phyloP scores from a whole-genome alignment of 257 asterid genomes.

The Eustoma russellianum region DNA sequence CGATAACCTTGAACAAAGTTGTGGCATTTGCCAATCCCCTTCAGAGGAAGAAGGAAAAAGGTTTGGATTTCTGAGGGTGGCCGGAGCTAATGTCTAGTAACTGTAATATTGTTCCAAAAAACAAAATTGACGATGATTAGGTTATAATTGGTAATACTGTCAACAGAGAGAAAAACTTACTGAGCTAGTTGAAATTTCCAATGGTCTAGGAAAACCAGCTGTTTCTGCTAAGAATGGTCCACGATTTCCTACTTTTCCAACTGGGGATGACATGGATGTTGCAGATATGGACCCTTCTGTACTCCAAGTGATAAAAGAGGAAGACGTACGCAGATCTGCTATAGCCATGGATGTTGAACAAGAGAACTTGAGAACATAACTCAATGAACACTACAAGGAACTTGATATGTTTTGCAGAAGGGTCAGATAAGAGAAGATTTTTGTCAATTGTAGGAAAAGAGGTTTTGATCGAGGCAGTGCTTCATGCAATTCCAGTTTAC shows the following conservation, averaged over 20 bases:
- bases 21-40: slow-evolving; percentile 53
- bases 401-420: slow-evolving; percentile 10
- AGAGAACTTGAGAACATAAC: slow-evolving; percentile 7
- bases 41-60: slow-evolving; percentile 54
- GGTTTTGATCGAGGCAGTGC: too few species aligned
- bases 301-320: slow-evolving; percentile 12
- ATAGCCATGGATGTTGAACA: slow-evolving; percentile 16
- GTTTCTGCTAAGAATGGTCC: slow-evolving; percentile 12
- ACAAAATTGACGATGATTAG: too few species aligned
- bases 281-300: slow-evolving; percentile 12
- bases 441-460: too few species aligned
- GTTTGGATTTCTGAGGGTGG: slow-evolving; percentile 54
- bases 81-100: slow-evolving; percentile 27
- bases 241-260: slow-evolving; percentile 9
- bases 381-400: slow-evolving; percentile 2
- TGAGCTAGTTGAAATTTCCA: slow-evolving; percentile 13
- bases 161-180: slow-evolving; percentile 10
- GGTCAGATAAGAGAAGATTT: too few species aligned
- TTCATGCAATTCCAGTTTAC: too few species aligned
- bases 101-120: slow-evolving; percentile 12
- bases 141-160: not conserved
- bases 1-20: slow-evolving; percentile 23
- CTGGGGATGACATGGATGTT: slow-evolving; percentile 8
- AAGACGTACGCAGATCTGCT: slow-evolving; percentile 7
- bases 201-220: slow-evolving; percentile 13